Conservation (phyloP, 495 filamentous ascomycete genomes). For the Neurospora pannonica region DNA sequence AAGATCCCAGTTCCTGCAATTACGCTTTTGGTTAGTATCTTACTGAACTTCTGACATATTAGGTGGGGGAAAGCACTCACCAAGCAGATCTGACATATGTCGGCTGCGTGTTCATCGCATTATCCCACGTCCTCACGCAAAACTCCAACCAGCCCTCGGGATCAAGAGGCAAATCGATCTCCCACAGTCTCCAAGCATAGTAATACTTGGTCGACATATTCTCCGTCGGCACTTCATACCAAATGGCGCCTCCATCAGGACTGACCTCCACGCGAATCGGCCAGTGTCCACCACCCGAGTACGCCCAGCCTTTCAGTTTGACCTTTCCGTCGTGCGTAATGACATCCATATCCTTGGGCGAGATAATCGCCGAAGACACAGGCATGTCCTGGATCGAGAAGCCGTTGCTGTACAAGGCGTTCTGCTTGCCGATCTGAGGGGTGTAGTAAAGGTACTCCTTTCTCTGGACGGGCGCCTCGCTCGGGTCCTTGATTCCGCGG, state of each 20-base stretch:
- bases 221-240: conserved; percentile 43
- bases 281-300: conserved; percentile 49
- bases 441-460: conserved; percentile 53
- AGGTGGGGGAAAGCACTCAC: conserved; percentile 6
- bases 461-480: conserved; percentile 32
- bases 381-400: conserved; percentile 59
- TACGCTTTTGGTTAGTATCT: background rate
- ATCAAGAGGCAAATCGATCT: conserved; percentile 44
- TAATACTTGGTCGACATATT: conserved; percentile 45
- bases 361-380: conserved; percentile 50
- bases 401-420: conserved; percentile 40
- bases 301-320: conserved; percentile 48
- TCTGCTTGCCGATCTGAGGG: conserved; percentile 52
- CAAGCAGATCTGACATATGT: conserved; percentile 24
- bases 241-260: conserved; percentile 46
- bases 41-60: background rate
- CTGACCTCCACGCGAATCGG: conserved; percentile 49
- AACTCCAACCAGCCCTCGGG: conserved; percentile 52
- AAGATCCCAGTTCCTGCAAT: conserved; percentile 47
- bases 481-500: conserved; percentile 37
- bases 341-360: conserved; percentile 41
- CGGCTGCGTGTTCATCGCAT: conserved; percentile 42
- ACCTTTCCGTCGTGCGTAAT: conserved; percentile 47
- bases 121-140: conserved; percentile 49
- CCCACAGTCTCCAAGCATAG: conserved; percentile 46